phyloP scores from a whole-genome alignment of 148 eudicot genomes.

The Salicornia ramosissima region DNA sequence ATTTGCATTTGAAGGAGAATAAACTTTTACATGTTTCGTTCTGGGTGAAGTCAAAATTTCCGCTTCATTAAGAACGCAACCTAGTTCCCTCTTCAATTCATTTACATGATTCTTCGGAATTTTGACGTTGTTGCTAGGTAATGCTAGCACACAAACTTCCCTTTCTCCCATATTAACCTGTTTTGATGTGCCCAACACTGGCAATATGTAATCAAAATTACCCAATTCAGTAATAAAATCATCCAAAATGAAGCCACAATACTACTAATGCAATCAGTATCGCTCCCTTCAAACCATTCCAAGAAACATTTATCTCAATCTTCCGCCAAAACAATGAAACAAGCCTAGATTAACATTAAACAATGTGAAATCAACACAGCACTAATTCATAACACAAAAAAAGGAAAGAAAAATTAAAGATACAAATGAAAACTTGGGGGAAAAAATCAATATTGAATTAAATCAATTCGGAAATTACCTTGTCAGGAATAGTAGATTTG shows the following conservation, averaged over 20 bases:
- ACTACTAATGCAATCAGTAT: neutral
- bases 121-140: constrained; percentile 29
- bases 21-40: constrained; percentile 30
- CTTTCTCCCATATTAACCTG: constrained; percentile 54
- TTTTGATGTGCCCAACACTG: constrained; percentile 12
- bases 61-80: constrained; percentile 31
- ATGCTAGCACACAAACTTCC: constrained; percentile 39
- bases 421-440: neutral
- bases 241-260: constrained; percentile 12
- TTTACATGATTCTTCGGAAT: constrained; percentile 15
- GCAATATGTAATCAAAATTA: constrained; percentile 7
- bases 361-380: neutral
- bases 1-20: constrained; percentile 30
- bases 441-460: neutral
- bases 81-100: constrained; percentile 49
- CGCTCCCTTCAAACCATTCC: neutral
- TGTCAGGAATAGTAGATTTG: neutral
- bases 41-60: constrained; percentile 23
- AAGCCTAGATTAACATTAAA: constrained; percentile 1
- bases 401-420: neutral
- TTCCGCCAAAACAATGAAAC: neutral
- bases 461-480: neutral
- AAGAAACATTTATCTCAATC: neutral
- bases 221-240: constrained; percentile 17
- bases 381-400: neutral